Evolutionary conservation across 345 rosid genomes (phyloP).

Genomic region (Toxicodendron radicans): DNA sequence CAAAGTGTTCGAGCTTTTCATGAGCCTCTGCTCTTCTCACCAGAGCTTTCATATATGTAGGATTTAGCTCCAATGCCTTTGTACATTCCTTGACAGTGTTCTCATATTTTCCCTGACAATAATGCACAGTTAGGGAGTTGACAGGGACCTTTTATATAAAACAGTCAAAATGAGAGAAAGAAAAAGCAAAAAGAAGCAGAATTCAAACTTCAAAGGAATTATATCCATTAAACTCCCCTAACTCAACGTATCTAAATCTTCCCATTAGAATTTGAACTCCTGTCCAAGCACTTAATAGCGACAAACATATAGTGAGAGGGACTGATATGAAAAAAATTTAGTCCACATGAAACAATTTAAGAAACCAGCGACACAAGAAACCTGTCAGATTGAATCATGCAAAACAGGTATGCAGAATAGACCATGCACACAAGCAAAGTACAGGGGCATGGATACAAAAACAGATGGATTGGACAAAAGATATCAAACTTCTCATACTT

Average conservation of each 20-base stretch:
- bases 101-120: constrained; percentile 62
- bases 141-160: neutral
- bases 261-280: neutral
- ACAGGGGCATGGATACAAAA: too few relatives aligned
- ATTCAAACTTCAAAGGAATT: neutral
- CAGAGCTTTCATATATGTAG: constrained; percentile 72
- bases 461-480: neutral
- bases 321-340: neutral
- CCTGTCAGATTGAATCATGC: neutral
- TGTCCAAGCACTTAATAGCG: neutral
- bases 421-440: neutral
- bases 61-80: constrained; percentile 78
- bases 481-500: neutral
- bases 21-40: constrained; percentile 82
- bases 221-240: neutral
- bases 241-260: neutral
- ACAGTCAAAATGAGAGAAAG: neutral
- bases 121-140: neutral
- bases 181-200: neutral
- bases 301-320: neutral
- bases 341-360: neutral
- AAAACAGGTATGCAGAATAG: neutral
- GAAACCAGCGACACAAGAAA: neutral
- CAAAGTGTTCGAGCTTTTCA: constrained; percentile 86
- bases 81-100: constrained; percentile 84